Conservation (phyloP, 371 early-diverging fungal genomes). For the Mucor lusitanicus region DNA sequence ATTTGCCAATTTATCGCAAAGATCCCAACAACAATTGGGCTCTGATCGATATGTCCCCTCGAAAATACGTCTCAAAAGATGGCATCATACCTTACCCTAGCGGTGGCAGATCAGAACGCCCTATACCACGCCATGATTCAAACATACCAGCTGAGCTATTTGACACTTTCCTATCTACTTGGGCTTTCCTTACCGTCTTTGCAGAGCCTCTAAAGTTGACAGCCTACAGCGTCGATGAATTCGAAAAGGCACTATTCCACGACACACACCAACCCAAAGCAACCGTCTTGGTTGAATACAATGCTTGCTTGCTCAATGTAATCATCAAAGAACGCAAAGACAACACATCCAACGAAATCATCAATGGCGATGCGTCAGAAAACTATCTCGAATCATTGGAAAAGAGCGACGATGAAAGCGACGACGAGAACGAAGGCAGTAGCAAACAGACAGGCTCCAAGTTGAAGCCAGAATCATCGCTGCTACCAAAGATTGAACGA, state of each 20-base stretch:
- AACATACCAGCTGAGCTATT: slow-evolving; percentile 31
- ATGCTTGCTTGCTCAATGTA: slow-evolving; percentile 39
- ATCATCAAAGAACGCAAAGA: slow-evolving; percentile 50
- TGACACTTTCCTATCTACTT: slow-evolving; percentile 36
- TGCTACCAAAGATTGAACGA: slow-evolving; percentile 27
- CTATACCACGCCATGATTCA: slow-evolving; percentile 30
- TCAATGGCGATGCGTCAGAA: slow-evolving; percentile 36
- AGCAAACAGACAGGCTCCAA: slow-evolving; percentile 3
- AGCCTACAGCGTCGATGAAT: slow-evolving; percentile 47
- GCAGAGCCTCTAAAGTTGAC: slow-evolving; percentile 40
- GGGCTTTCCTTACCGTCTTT: slow-evolving; percentile 47
- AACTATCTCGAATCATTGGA: slow-evolving; percentile 31
- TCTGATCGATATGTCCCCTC: slow-evolving; percentile 44
- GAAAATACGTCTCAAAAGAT: slow-evolving; percentile 12
- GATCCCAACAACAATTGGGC: slow-evolving; percentile 49
- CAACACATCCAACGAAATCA: slow-evolving; percentile 34
- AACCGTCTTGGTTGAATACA: slow-evolving; percentile 35
- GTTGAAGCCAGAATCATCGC: not conserved
- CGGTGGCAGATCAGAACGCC: slow-evolving; percentile 41
- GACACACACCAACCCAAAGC: slow-evolving; percentile 28
- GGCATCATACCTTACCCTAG: slow-evolving; percentile 43
- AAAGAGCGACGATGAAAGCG: slow-evolving; percentile 10
- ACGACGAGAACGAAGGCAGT: slow-evolving; percentile 5
- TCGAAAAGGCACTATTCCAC: slow-evolving; percentile 40
- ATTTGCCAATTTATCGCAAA: slow-evolving; percentile 55